These are phyloP conservation scores for Periconia macrospinosa DNA, from an alignment of 2,329 filamentous ascomycete species.

Conservation along the genomic window DNA sequence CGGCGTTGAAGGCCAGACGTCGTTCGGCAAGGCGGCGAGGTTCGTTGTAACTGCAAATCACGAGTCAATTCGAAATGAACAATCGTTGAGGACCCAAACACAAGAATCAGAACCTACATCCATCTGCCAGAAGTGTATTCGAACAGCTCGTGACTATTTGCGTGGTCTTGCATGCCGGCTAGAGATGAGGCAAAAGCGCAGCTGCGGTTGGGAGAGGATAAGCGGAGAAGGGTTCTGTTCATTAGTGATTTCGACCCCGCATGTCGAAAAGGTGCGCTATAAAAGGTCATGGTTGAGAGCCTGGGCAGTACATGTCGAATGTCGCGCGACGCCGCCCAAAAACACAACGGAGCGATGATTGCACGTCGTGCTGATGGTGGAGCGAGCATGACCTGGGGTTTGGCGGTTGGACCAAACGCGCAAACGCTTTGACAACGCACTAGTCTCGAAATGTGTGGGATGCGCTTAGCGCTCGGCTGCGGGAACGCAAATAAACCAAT, in stretches of 20 bases:
- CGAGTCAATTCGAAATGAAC: conserved; percentile 1
- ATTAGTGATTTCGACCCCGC: background rate
- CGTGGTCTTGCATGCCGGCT: background rate
- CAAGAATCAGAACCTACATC: conserved; percentile 17
- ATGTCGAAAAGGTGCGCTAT: no score
- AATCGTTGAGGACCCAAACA: background rate
- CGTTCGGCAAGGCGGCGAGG: conserved; percentile 19
- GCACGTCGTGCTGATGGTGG: no score
- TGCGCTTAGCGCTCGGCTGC: no score
- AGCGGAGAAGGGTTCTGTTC: background rate
- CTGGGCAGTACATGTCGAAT: no score
- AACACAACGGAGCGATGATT: no score
- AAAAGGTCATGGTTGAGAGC: no score
- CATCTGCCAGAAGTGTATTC: conserved; percentile 32
- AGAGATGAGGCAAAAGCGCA: background rate
- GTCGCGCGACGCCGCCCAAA: no score
- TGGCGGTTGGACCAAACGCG: no score
- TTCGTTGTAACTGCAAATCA: conserved; percentile 25
- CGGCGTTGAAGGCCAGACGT: conserved; percentile 18
- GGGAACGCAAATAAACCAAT: no score
- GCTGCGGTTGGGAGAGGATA: background rate
- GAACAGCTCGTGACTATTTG: conserved; percentile 17
- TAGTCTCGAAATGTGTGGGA: no score
- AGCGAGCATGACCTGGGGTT: no score
- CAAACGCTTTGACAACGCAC: no score